Conservation (phyloP, 768 basidiomycete species). For the Pleurotus cornucopiae region DNA sequence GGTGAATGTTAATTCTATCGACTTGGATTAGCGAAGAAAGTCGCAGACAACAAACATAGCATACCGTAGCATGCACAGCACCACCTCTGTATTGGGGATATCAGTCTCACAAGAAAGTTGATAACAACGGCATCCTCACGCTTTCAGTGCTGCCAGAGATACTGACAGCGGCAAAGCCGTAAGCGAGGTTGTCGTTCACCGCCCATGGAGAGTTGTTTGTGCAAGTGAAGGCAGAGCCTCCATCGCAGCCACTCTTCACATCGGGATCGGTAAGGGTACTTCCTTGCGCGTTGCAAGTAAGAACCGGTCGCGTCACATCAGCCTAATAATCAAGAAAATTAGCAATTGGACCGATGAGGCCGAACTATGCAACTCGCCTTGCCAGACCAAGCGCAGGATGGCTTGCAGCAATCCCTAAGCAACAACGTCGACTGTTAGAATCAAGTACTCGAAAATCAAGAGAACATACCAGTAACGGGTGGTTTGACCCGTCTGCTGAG, state of each 20-base stretch:
- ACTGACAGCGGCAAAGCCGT: slow-evolving; percentile 4
- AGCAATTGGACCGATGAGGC: no score
- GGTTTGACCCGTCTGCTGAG: background rate
- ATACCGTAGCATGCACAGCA: slow-evolving; percentile 7
- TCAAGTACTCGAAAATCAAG: background rate
- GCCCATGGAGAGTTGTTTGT: slow-evolving; percentile 3
- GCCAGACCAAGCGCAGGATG: slow-evolving; percentile 4
- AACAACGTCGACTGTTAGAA: background rate
- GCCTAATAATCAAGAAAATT: background rate
- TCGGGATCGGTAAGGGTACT: slow-evolving; percentile 4
- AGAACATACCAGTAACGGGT: slow-evolving; percentile 1
- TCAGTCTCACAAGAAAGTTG: background rate
- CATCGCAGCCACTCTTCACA: slow-evolving; percentile 3
- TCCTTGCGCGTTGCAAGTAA: slow-evolving; percentile 6
- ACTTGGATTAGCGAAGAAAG: background rate
- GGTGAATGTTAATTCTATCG: slow-evolving; percentile 6
- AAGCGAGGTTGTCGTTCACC: background rate
- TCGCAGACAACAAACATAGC: background rate
- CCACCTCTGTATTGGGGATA: background rate
- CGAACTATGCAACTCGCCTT: background rate
- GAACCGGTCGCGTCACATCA: background rate
- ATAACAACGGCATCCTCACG: background rate
- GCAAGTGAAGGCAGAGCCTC: slow-evolving; percentile 4
- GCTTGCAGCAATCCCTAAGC: slow-evolving; percentile 6
- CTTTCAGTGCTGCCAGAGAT: slow-evolving; percentile 5